Conservation (phyloP, 2,329 filamentous ascomycete species). For the Scedosporium minutisporum region DNA sequence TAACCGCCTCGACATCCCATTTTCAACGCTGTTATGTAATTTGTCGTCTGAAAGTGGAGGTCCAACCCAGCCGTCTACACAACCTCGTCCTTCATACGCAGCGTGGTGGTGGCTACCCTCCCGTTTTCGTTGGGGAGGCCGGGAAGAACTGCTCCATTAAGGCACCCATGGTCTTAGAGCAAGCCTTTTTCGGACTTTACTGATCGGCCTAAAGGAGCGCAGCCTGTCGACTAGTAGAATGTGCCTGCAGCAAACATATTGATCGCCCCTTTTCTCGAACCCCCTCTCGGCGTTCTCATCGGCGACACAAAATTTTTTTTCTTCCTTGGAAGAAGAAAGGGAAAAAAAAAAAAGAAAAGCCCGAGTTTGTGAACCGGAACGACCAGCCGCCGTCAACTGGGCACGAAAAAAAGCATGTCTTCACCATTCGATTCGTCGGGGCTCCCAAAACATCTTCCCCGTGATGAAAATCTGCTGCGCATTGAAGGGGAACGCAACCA, state of each 20-base stretch:
- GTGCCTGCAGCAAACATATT: too few species aligned
- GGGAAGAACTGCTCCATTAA: not conserved
- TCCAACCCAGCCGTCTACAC: not conserved
- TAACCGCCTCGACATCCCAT: too few species aligned
- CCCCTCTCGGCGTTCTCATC: not conserved
- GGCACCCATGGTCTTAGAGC: not conserved
- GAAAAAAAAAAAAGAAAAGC: too few species aligned
- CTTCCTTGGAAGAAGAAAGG: not conserved
- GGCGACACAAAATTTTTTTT: not conserved
- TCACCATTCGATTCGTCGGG: conserved; percentile 4
- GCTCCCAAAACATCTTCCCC: conserved; percentile 1
- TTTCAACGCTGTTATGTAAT: not conserved
- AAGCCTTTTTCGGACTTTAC: not conserved
- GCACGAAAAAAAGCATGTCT: not conserved
- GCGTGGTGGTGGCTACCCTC: not conserved
- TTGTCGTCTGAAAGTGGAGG: not conserved
- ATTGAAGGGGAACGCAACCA: not conserved
- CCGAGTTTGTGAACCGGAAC: not conserved
- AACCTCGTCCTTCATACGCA: too few species aligned
- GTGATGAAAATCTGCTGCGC: conserved; percentile 6
- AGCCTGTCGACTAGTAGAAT: too few species aligned
- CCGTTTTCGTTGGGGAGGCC: not conserved
- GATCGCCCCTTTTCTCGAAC: not conserved
- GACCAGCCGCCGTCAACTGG: not conserved
- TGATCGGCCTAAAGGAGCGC: not conserved